Evolutionary conservation across 257 asterid genomes (phyloP), one percentile per base, ranked within the genome.

Genomic region (Cordia subcordata): DNA sequence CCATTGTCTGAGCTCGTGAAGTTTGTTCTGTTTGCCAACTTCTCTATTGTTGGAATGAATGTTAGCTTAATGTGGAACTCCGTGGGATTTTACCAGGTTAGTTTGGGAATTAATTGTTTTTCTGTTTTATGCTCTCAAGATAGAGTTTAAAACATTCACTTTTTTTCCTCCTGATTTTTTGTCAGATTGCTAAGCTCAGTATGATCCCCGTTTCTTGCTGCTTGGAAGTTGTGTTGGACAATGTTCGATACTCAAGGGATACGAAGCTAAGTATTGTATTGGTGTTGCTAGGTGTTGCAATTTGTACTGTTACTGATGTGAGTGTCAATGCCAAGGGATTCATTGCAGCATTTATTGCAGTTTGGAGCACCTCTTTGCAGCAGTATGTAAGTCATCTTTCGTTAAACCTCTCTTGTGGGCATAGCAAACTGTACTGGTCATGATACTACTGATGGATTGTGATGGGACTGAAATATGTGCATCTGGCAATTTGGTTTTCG

Each of bases 51-150:
- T 40, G 89, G 94, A 65, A 82, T 82, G 93, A 84, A 84, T n/a
- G 86, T 84, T 47, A 81, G 89, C 62, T 65, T 85, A 21, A 85
- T 82, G 94, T 85, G 94, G 94, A 85, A 85, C 68, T 82, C 94
- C 3, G 88, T 85, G 44, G 89, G 94, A 69, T 85, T 85, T 61
- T 85, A 85, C 72, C 89, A 85, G 94, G 94, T 82, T 15, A 56
- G 73, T 71, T 32, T 37, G 50, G 38, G 54, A 27, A 19, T 1
- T 52, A 17, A 49, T 0, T 20, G 19, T n/a, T 21, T 13, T 15
- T 53, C 20, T 58, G 10, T 17, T 13, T 42, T 47, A 8, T 66
- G n/a, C 54, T 38, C 23, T 49, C 55, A 35, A 10, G 19, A 57
- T 13, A n/a, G 13, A 16, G n/a, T 15, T 46, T 18, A 42, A 37